Percentiles rank a stretch among this genome's conserved stretches.
Evolutionary conservation across 345 rosid species (phyloP).

Genomic region (Moricandia moricandioides): DNA sequence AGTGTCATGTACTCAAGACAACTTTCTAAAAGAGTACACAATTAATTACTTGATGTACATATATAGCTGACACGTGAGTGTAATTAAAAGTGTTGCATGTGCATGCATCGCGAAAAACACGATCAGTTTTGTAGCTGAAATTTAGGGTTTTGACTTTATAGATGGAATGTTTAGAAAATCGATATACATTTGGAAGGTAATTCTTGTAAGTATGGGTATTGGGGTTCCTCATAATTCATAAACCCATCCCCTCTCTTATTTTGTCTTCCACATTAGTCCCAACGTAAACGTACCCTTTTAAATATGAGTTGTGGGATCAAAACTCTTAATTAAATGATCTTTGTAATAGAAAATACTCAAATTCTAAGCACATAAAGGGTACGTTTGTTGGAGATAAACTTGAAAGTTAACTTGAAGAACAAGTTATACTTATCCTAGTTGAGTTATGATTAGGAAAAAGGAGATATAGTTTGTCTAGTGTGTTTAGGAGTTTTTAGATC

Average conservation of each 20-base stretch:
- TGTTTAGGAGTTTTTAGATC: too few species aligned
- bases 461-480: too few species aligned
- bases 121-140: conserved; percentile 33
- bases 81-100: conserved; percentile 27
- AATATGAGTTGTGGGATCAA: conserved; percentile 23
- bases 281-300: conserved; percentile 25
- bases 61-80: conserved; percentile 29
- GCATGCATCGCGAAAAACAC: conserved; percentile 33
- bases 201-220: conserved; percentile 29
- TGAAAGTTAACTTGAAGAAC: too few species aligned
- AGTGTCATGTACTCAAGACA: not conserved
- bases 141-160: conserved; percentile 35
- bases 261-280: conserved; percentile 29
- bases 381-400: too few species aligned
- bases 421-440: too few species aligned
- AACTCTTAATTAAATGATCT: not conserved
- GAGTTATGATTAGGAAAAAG: too few species aligned
- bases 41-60: not conserved
- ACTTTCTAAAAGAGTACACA: conserved; percentile 8
- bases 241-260: conserved; percentile 31
- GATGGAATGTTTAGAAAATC: conserved; percentile 27
- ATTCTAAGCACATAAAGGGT: too few species aligned
- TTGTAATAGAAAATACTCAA: not conserved
- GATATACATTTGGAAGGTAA: conserved; percentile 22
- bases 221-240: conserved; percentile 27